Conservation (phyloP, 305 asterid species). For the Caryopteris hybrid region DNA sequence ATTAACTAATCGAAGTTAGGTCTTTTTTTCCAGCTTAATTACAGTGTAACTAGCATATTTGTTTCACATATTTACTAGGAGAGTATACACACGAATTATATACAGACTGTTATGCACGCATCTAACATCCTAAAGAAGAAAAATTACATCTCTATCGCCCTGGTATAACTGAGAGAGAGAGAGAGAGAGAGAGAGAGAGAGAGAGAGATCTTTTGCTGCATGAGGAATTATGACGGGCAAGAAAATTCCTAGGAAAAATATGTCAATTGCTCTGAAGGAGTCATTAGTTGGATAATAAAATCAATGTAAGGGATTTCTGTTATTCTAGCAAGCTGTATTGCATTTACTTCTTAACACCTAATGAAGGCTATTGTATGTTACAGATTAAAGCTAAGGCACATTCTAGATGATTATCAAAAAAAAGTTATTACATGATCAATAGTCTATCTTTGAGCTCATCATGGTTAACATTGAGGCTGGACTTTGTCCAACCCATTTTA, state of each 20-base stretch:
- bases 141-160: background rate
- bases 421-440: background rate
- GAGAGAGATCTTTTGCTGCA: background rate
- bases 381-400: background rate
- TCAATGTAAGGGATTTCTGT: background rate
- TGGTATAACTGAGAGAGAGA: no score
- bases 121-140: background rate
- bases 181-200: background rate
- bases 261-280: background rate
- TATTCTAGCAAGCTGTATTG: background rate
- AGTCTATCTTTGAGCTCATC: background rate
- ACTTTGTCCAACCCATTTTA: background rate
- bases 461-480: background rate
- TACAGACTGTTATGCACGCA: background rate
- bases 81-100: background rate
- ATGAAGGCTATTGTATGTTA: background rate
- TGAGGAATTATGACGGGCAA: background rate
- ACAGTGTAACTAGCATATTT: background rate
- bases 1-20: background rate
- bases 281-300: background rate
- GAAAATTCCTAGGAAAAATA: background rate
- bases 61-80: background rate
- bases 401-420: background rate
- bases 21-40: background rate
- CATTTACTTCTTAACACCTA: background rate